Base-by-base conservation (phyloP, 78 protist genomes). In the Mantamonas sphyraenae region DNA sequence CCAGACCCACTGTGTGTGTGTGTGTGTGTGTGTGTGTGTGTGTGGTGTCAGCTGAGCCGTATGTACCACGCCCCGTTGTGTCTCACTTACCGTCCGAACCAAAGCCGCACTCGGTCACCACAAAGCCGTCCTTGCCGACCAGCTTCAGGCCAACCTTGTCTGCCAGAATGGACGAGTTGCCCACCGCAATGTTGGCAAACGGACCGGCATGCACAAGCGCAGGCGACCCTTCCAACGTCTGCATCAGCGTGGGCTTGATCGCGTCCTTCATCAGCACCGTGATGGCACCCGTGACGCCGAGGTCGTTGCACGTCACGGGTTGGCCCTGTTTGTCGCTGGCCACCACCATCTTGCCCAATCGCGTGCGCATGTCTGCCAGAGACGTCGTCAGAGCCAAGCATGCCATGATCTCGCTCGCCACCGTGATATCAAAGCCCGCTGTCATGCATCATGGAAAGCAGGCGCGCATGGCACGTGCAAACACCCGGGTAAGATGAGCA, bases 171-270 rank as follows among this genome's bases (percentile, higher is more conserved):
- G 92, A 78, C 10, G 82, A 70, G 76, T 95, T 93, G 58, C 97
- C 97, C 68, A 91, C 97, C 8, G 97, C 98, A 33, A 96, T 96
- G 87, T 96, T 96, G 34, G 97, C 99, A 47, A 96, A 96, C 40
- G 99, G 99, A 45, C 99, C 99, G 19, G 96, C 94, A 69, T 97
- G 99, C 34, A 97, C 98, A 2, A 96, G 35, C 7, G 28, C 82
- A n/a, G 82, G 82, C 3, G 82, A 70, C 10, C 82, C 84, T 67
- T 83, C 84, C 20, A 80, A 59, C 31, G 87, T 80, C 68, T 94
- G 99, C 99, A 97, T 97, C 53, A 93, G 85, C 30, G 78, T 97
- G 56, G 99, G 99, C 76, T 65, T 64, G 79, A 97, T 84, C 28
- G 97, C 86, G 38, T 97, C 99, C 62, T 73, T 83, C 90, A 91